A percentile compares a stretch with the other conserved stretches of the same genome.
Evolutionary conservation across 331 rosid species (phyloP).

Genomic region (Quercus phellos): DNA sequence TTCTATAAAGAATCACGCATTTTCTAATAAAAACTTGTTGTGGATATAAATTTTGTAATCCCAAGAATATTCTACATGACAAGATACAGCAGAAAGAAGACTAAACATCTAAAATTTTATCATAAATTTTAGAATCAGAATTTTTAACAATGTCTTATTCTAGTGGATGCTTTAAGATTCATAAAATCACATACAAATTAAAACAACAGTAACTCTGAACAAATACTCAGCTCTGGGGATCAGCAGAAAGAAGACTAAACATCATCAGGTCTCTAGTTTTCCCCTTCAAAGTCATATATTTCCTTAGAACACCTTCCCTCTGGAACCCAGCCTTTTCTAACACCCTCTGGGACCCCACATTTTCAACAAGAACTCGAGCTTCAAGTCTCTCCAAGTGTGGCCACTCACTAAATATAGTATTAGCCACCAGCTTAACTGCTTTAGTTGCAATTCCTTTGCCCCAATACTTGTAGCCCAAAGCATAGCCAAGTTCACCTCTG

Average conservation of each 20-base stretch:
- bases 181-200: background rate
- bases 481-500: conserved; percentile 20
- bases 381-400: conserved; percentile 59
- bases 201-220: background rate
- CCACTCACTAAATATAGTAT: conserved; percentile 37
- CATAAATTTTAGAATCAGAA: background rate
- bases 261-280: conserved; percentile 40
- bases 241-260: conserved; percentile 41
- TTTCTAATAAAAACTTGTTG: too few relatives aligned
- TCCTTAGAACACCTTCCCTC: too few relatives aligned
- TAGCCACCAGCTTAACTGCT: conserved; percentile 44
- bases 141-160: background rate
- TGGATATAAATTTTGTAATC: too few relatives aligned
- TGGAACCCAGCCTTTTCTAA: conserved; percentile 26
- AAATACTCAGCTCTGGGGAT: conserved; percentile 4
- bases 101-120: too few relatives aligned
- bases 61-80: too few relatives aligned
- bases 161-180: background rate
- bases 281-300: conserved; percentile 10
- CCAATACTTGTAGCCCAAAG: conserved; percentile 43
- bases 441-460: conserved; percentile 56
- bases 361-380: conserved; percentile 61
- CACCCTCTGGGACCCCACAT: conserved; percentile 52
- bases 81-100: too few relatives aligned
- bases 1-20: too few relatives aligned